Evolutionary conservation across 2,329 filamentous ascomycete genomes (phyloP).

Genomic region (Colletotrichum orbiculare): DNA sequence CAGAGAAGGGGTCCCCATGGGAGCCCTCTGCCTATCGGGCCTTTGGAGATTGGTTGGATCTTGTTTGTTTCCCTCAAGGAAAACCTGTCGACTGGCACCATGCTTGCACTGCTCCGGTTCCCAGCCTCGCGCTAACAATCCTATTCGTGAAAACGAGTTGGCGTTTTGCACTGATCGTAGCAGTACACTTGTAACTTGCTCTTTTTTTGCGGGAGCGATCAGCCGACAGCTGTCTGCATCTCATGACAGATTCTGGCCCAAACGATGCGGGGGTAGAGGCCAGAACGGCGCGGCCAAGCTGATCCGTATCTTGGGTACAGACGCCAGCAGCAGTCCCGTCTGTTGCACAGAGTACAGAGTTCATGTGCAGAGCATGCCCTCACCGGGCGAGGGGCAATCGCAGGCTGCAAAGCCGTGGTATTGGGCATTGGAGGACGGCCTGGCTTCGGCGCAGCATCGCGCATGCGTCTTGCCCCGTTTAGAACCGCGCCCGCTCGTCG

Average conservation of each 20-base stretch:
- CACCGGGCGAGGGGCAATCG: neutral
- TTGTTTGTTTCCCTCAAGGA: constrained; percentile 14
- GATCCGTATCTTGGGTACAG: neutral
- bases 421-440: neutral
- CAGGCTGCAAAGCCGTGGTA: neutral
- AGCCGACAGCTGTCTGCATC: neutral
- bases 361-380: neutral
- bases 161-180: constrained; percentile 3
- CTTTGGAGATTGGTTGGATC: constrained; percentile 19
- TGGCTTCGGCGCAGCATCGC: constrained; percentile 22
- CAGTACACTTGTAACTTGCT: neutral
- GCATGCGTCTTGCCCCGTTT: constrained; percentile 12
- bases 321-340: neutral
- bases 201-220: constrained; percentile 20
- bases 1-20: constrained; percentile 2
- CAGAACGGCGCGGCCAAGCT: constrained; percentile 21
- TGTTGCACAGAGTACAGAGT: neutral
- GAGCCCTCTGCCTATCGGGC: constrained; percentile 18
- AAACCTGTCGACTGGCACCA: neutral
- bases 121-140: constrained; percentile 1
- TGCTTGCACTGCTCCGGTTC: constrained; percentile 4
- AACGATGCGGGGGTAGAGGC: neutral
- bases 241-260: no score
- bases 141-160: constrained; percentile 8
- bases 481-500: constrained; percentile 4